Conservation (phyloP, 2,329 filamentous ascomycete species). For the Cladosporium sp. region DNA sequence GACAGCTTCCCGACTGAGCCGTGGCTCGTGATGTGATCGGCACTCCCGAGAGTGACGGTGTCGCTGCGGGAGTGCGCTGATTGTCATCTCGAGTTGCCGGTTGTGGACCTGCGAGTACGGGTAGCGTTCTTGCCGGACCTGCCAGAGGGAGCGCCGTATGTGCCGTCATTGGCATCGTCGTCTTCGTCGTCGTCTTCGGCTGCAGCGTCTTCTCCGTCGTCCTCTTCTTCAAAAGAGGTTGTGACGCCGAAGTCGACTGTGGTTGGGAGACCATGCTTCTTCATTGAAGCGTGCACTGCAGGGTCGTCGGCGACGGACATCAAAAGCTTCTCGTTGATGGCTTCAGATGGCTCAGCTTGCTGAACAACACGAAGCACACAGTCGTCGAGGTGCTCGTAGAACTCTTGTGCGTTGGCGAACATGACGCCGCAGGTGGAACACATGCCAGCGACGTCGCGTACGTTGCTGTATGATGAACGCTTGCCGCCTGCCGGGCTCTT, state of each 20-base stretch:
- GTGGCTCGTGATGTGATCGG: conserved; percentile 37
- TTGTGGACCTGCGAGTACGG: conserved; percentile 44
- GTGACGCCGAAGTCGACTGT: conserved; percentile 42
- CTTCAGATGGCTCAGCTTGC: conserved; percentile 54
- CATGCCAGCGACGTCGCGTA: conserved; percentile 73
- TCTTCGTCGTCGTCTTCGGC: conserved; percentile 51
- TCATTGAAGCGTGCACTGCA: conserved; percentile 54
- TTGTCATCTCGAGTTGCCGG: conserved; percentile 45
- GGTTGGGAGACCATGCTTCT: conserved; percentile 52
- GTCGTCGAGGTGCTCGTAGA: conserved; percentile 89
- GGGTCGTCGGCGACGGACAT: conserved; percentile 58
- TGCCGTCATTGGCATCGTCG: conserved; percentile 42
- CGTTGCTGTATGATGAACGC: conserved; percentile 67
- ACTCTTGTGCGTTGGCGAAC: conserved; percentile 86
- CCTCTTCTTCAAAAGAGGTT: conserved; percentile 47
- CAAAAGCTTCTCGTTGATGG: conserved; percentile 53
- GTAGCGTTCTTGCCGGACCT: conserved; percentile 46
- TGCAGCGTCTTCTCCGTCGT: conserved; percentile 58
- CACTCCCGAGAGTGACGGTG: conserved; percentile 17
- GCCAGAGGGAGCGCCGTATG: conserved; percentile 47
- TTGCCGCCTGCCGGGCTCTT: conserved; percentile 48
- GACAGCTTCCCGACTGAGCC: conserved; percentile 39
- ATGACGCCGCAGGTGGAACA: conserved; percentile 87
- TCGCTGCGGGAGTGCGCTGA: conserved; percentile 46
- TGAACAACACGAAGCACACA: conserved; percentile 62